phyloP scores from a whole-genome alignment of 1,139 yeast genomes.

The Magnusiomyces paraingens region DNA sequence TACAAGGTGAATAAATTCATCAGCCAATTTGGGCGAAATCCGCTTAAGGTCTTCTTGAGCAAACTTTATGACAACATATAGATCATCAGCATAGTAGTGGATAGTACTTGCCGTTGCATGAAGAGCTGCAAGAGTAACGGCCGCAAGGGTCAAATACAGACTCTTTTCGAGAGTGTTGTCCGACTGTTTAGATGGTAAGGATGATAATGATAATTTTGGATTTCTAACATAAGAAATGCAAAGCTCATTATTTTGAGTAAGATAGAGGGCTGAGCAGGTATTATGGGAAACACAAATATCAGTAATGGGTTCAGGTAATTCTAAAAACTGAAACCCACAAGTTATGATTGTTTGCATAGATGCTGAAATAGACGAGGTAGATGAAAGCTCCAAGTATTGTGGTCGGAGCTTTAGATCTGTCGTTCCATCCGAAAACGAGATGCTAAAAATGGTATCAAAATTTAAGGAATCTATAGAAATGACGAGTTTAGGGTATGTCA shows the following conservation, averaged over 20 bases:
- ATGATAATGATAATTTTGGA: constrained; percentile 7
- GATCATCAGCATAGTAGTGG: constrained; percentile 52
- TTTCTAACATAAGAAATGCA: constrained; percentile 19
- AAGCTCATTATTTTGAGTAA: constrained; percentile 21
- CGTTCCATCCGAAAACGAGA: constrained; percentile 22
- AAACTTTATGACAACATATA: constrained; percentile 46
- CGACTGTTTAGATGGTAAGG: constrained; percentile 10
- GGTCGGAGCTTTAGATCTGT: constrained; percentile 21
- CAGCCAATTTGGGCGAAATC: constrained; percentile 14
- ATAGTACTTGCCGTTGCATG: constrained; percentile 61
- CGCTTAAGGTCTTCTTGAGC: constrained; percentile 26
- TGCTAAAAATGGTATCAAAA: constrained; percentile 22
- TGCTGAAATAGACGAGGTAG: constrained; percentile 31
- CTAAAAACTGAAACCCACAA: constrained; percentile 9
- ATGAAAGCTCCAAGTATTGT: constrained; percentile 13
- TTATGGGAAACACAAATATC: constrained; percentile 53
- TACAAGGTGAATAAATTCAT: constrained; percentile 32
- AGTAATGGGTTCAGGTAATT: constrained; percentile 40
- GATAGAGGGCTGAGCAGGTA: constrained; percentile 43
- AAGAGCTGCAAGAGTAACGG: constrained; percentile 57
- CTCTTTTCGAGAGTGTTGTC: constrained; percentile 9
- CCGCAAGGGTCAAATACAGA: constrained; percentile 27
- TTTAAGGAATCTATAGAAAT: constrained; percentile 19
- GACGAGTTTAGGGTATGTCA: constrained; percentile 12
- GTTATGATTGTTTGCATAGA: constrained; percentile 44